Evolutionary conservation across 352 stramenopile species (phyloP).

Genomic region (Globisporangium cylindrosporum): DNA sequence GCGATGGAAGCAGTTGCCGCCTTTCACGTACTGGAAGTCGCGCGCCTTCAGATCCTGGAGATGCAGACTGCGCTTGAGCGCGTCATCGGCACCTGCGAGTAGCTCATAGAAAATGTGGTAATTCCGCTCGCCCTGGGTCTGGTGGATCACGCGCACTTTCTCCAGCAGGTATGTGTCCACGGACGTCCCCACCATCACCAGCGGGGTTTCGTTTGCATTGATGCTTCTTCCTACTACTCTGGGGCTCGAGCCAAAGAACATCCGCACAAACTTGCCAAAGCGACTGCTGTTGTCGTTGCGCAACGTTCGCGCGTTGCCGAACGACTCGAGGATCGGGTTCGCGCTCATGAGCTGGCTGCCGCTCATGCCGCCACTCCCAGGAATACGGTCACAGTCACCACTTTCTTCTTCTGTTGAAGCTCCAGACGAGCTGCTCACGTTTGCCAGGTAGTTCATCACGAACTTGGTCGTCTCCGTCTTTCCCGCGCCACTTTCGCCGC

Average conservation of each 20-base stretch:
- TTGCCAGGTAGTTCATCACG: conserved; percentile 69
- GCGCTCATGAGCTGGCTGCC: conserved; percentile 70
- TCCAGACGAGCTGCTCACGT: conserved; percentile 14
- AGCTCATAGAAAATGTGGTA: conserved; percentile 86
- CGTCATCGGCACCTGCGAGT: conserved; percentile 45
- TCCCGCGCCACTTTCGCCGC: conserved; percentile 41
- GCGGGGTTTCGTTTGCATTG: conserved; percentile 16
- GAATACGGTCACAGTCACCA: neutral
- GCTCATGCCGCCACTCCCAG: conserved; percentile 32
- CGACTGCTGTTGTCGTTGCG: conserved; percentile 85
- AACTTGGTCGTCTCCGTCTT: conserved; percentile 70
- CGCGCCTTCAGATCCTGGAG: conserved; percentile 33
- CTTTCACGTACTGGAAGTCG: conserved; percentile 69
- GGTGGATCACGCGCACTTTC: conserved; percentile 87
- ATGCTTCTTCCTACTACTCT: conserved; percentile 4
- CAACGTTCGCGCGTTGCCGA: conserved; percentile 76
- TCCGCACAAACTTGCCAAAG: conserved; percentile 87
- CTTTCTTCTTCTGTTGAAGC: conserved; percentile 18
- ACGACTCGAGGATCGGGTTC: conserved; percentile 86
- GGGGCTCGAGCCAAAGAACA: conserved; percentile 65
- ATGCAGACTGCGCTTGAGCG: conserved; percentile 40
- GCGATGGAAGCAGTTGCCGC: conserved; percentile 59
- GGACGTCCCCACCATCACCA: conserved; percentile 66
- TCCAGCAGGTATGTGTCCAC: conserved; percentile 92
- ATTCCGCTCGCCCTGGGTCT: conserved; percentile 69